Percentiles rank a stretch among this genome's conserved stretches.
Conservation (phyloP, 371 early-diverging fungal species). For the Syncephalastrum racemosum region DNA sequence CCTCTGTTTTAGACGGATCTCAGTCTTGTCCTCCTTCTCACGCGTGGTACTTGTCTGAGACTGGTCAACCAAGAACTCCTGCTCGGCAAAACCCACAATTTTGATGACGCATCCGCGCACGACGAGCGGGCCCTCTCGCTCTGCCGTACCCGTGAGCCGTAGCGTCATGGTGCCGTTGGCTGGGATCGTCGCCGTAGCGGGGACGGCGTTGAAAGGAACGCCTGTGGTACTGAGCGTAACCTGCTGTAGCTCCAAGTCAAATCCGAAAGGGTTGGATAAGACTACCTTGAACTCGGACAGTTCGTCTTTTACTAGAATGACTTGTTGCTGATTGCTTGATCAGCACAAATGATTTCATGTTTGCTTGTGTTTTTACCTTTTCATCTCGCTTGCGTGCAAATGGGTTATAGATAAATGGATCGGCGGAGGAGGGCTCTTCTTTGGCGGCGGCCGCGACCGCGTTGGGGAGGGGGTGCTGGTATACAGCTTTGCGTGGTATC, state of each 20-base stretch:
- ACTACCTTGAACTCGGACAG: slow-evolving; percentile 67
- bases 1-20: slow-evolving; percentile 38
- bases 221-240: slow-evolving; percentile 63
- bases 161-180: slow-evolving; percentile 61
- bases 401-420: slow-evolving; percentile 80
- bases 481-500: slow-evolving; percentile 42
- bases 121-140: slow-evolving; percentile 55
- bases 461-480: slow-evolving; percentile 12
- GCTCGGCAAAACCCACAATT: slow-evolving; percentile 71
- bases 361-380: slow-evolving; percentile 31
- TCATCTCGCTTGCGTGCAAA: slow-evolving; percentile 56
- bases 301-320: slow-evolving; percentile 65
- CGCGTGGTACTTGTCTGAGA: slow-evolving; percentile 28
- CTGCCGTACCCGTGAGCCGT: slow-evolving; percentile 64
- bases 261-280: slow-evolving; percentile 76
- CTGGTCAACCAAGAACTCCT: slow-evolving; percentile 62
- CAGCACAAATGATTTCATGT: background rate
- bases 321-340: slow-evolving; percentile 21
- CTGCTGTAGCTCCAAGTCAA: slow-evolving; percentile 74
- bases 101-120: slow-evolving; percentile 70
- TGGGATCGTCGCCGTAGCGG: slow-evolving; percentile 63
- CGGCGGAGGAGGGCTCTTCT: slow-evolving; percentile 29
- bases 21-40: slow-evolving; percentile 40
- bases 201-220: slow-evolving; percentile 56
- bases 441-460: slow-evolving; percentile 12